phyloP scores from a whole-genome alignment of 805 yeast genomes.

The Ogataea paradorogensis region DNA sequence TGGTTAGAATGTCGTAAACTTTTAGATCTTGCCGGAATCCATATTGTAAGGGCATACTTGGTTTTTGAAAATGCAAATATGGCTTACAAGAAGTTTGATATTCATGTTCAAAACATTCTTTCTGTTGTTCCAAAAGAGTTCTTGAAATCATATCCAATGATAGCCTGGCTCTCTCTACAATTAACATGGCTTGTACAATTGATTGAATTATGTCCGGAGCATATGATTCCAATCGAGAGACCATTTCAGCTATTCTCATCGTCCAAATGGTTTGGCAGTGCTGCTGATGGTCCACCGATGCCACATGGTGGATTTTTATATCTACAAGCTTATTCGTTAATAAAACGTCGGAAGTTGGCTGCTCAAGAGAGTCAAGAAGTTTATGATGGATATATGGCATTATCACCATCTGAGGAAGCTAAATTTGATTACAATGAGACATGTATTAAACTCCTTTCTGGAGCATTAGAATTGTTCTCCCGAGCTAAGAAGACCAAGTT shows the following conservation, averaged over 20 bases:
- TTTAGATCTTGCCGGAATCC: constrained; percentile 60
- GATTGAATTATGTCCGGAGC: constrained; percentile 45
- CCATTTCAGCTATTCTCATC: constrained; percentile 32
- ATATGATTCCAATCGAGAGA: constrained; percentile 37
- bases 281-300: constrained; percentile 30
- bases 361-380: constrained; percentile 11
- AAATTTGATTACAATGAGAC: constrained; percentile 20
- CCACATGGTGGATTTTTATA: constrained; percentile 44
- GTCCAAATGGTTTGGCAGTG: constrained; percentile 22
- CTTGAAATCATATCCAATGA: constrained; percentile 29
- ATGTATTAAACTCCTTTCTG: constrained; percentile 33
- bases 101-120: constrained; percentile 56
- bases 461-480: constrained; percentile 36
- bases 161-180: constrained; percentile 62
- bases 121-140: constrained; percentile 34
- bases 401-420: constrained; percentile 25
- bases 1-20: constrained; percentile 49
- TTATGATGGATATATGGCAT: constrained; percentile 29
- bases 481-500: constrained; percentile 35
- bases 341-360: constrained; percentile 25
- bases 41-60: constrained; percentile 58
- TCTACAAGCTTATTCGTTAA: constrained; percentile 37
- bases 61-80: constrained; percentile 54
- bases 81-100: constrained; percentile 62
- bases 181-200: constrained; percentile 64